These are phyloP conservation scores for Colletotrichum graminicola DNA, from an alignment of 2,329 filamentous ascomycete genomes.

Conservation along the genomic window DNA sequence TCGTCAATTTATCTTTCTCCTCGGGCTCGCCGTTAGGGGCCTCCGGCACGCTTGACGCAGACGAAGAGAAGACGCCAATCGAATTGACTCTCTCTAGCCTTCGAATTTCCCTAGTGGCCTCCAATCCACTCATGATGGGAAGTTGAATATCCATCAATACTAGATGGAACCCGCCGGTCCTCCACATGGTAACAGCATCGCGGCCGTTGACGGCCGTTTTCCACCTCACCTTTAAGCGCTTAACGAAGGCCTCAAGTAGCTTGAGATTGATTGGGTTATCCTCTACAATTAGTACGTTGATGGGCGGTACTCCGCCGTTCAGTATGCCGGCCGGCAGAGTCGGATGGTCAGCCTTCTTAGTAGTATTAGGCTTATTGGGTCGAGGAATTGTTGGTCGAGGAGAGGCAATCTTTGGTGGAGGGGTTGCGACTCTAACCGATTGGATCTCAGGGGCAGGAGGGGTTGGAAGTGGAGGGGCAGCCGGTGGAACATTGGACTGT, in stretches of 20 bases:
- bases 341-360: slow-evolving; percentile 52
- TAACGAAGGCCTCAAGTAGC: slow-evolving; percentile 94
- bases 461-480: slow-evolving; percentile 64
- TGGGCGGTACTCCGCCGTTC: slow-evolving; percentile 88
- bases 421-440: slow-evolving; percentile 64
- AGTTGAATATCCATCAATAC: slow-evolving; percentile 99
- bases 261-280: slow-evolving; percentile 98
- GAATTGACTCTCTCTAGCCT: slow-evolving; percentile 89
- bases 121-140: slow-evolving; percentile 94
- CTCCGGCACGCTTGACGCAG: slow-evolving; percentile 60
- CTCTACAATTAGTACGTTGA: slow-evolving; percentile 97
- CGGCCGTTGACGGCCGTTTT: slow-evolving; percentile 96
- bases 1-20: slow-evolving; percentile 77
- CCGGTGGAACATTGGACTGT: slow-evolving; percentile 57
- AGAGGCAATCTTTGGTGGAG: slow-evolving; percentile 62
- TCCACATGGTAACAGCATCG: slow-evolving; percentile 95
- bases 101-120: slow-evolving; percentile 94
- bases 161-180: slow-evolving; percentile 90
- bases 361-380: slow-evolving; percentile 68
- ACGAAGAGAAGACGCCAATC: slow-evolving; percentile 90
- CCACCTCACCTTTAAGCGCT: slow-evolving; percentile 94
- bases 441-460: slow-evolving; percentile 65
- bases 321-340: slow-evolving; percentile 73
- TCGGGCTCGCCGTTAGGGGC: slow-evolving; percentile 60
- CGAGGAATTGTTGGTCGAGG: slow-evolving; percentile 60